Conservation (phyloP, 208 protist species). For the Leishmania gerbilli region DNA sequence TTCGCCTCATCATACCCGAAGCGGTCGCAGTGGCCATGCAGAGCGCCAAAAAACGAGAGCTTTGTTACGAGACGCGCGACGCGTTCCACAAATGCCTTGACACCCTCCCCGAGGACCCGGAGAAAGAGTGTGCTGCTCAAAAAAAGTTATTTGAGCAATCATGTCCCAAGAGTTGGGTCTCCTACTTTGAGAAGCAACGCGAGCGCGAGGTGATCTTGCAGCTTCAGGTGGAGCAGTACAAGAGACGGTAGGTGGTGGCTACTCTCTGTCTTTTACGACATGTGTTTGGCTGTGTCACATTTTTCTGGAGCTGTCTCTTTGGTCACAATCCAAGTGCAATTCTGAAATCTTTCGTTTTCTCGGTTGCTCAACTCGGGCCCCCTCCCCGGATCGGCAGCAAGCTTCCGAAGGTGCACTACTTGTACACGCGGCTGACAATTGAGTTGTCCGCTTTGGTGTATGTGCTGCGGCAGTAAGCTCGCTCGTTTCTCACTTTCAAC, state of each 20-base stretch:
- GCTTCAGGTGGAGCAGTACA: constrained; percentile 73
- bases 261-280: constrained; percentile 1
- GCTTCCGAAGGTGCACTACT: not conserved
- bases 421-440: not conserved
- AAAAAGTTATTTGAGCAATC: constrained; percentile 49
- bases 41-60: constrained; percentile 72
- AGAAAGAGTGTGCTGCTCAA: constrained; percentile 60
- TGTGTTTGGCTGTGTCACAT: constrained; percentile 1
- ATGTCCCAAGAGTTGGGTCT: constrained; percentile 77
- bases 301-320: constrained; percentile 1
- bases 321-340: constrained; percentile 1
- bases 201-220: constrained; percentile 84
- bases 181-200: constrained; percentile 84
- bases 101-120: constrained; percentile 60
- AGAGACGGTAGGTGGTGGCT: constrained; percentile 20
- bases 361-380: not conserved
- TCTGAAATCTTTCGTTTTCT: not conserved
- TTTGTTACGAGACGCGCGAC: constrained; percentile 77
- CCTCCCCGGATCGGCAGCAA: not conserved
- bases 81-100: constrained; percentile 82
- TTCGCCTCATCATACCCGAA: not conserved
- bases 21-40: constrained; percentile 44
- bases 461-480: not conserved
- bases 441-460: not conserved
- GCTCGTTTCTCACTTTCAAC: not conserved